phyloP scores from a whole-genome alignment of 2,329 filamentous ascomycete genomes.

The Volutella citrinella region DNA sequence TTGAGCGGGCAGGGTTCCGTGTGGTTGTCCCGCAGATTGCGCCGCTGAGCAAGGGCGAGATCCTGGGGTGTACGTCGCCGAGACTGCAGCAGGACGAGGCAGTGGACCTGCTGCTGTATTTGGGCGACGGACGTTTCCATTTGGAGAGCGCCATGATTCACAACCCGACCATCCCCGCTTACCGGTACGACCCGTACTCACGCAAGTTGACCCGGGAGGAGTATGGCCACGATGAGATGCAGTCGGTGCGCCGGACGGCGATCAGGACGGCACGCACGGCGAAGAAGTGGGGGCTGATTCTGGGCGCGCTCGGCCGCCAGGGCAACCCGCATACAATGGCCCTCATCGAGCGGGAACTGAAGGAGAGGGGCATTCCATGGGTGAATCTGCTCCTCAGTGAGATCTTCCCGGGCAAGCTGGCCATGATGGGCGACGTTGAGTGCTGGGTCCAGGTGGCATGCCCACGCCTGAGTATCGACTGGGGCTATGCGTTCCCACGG shows the following conservation, averaged over 20 bases:
- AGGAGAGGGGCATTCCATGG: conserved; percentile 69
- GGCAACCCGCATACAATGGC: conserved; percentile 92
- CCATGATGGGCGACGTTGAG: conserved; percentile 89
- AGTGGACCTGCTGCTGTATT: conserved; percentile 79
- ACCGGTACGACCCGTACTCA: conserved; percentile 95
- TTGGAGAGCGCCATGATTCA: conserved; percentile 99
- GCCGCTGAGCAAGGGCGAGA: conserved; percentile 90
- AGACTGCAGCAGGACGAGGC: conserved; percentile 54
- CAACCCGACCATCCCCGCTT: conserved; percentile 85
- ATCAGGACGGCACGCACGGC: conserved; percentile 74
- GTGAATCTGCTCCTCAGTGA: conserved; percentile 87
- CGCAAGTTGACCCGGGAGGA: conserved; percentile 85
- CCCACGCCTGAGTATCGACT: conserved; percentile 95
- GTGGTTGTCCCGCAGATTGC: conserved; percentile 89
- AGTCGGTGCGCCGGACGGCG: conserved; percentile 72
- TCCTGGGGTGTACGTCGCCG: conserved; percentile 94
- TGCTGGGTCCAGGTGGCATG: conserved; percentile 99
- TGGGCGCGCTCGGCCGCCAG: conserved; percentile 88
- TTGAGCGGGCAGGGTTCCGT: conserved; percentile 81
- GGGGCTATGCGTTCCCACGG: conserved; percentile 92
- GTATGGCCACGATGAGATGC: conserved; percentile 91
- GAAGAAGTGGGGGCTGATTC: conserved; percentile 89
- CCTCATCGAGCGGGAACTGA: conserved; percentile 77
- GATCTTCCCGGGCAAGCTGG: conserved; percentile 94
- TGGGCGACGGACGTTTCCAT: conserved; percentile 92